Percentiles rank a stretch among this genome's conserved stretches.
Conservation (phyloP, 2,329 filamentous ascomycete genomes). For the Alternaria burnsii region DNA sequence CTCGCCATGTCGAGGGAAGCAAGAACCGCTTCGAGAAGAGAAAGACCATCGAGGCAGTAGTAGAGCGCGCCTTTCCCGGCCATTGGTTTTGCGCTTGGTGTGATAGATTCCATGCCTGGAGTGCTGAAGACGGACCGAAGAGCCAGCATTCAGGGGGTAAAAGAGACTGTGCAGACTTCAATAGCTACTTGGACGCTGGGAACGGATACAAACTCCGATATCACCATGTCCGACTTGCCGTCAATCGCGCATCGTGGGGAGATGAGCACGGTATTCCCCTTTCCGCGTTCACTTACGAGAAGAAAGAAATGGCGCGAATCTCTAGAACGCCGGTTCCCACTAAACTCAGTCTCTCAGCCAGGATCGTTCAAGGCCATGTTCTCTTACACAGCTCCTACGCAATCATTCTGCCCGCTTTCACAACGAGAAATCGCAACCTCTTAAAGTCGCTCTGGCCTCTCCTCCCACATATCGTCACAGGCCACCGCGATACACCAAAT, state of each 20-base stretch:
- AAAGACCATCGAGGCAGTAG: slow-evolving; percentile 32
- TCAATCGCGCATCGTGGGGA: slow-evolving; percentile 31
- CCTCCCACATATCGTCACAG: slow-evolving; percentile 37
- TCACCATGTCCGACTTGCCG: slow-evolving; percentile 42
- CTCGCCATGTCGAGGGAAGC: slow-evolving; percentile 22
- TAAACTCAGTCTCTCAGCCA: slow-evolving; percentile 21
- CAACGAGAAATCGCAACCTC: slow-evolving; percentile 17
- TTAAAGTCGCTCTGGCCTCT: slow-evolving; percentile 24
- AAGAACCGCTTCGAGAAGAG: slow-evolving; percentile 33
- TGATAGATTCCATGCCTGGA: slow-evolving; percentile 41
- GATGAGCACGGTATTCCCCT: slow-evolving; percentile 37
- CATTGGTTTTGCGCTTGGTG: slow-evolving; percentile 49
- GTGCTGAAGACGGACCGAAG: slow-evolving; percentile 20
- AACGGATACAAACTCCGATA: slow-evolving; percentile 33
- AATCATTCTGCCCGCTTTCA: slow-evolving; percentile 25
- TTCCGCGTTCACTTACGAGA: slow-evolving; percentile 21
- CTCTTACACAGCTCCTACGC: slow-evolving; percentile 32
- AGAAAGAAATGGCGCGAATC: slow-evolving; percentile 19
- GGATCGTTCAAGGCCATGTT: slow-evolving; percentile 24
- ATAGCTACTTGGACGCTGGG: slow-evolving; percentile 34
- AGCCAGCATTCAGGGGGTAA: slow-evolving; percentile 6
- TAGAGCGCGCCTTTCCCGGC: slow-evolving; percentile 45
- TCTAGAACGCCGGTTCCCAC: slow-evolving; percentile 24
- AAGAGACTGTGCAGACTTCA: slow-evolving; percentile 34
- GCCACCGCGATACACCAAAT: slow-evolving; percentile 34